Conservation (phyloP, 345 rosid species). For the Linum tenue region DNA sequence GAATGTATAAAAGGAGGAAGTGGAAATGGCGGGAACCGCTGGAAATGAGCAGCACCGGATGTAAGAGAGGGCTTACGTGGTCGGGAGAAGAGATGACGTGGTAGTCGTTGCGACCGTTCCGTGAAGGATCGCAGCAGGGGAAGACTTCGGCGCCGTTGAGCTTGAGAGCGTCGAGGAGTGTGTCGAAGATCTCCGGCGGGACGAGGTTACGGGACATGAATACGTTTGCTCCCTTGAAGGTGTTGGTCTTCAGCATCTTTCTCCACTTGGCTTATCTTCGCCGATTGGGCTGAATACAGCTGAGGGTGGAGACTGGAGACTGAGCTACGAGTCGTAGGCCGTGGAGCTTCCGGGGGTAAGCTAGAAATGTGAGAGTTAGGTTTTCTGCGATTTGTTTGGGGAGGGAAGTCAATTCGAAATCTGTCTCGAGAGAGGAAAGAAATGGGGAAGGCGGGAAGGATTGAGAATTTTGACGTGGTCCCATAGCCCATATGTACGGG, state of each 20-base stretch:
- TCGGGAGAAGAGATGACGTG: slow-evolving; percentile 75
- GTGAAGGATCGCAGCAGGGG: slow-evolving; percentile 89
- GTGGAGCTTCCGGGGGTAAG: not conserved
- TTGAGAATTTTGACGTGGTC: no score
- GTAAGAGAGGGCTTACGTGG: slow-evolving; percentile 32
- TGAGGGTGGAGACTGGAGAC: slow-evolving; percentile 5
- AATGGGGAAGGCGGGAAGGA: no score
- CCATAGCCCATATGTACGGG: no score
- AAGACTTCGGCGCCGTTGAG: slow-evolving; percentile 73
- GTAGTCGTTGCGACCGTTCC: slow-evolving; percentile 57
- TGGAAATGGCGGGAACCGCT: slow-evolving; percentile 14
- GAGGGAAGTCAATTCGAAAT: not conserved
- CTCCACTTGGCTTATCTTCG: not conserved
- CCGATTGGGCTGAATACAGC: not conserved
- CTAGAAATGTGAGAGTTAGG: slow-evolving; percentile 3
- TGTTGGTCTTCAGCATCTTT: slow-evolving; percentile 44
- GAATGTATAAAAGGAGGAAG: not conserved
- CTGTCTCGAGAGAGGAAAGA: no score
- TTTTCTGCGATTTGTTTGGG: not conserved
- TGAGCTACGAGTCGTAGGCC: not conserved
- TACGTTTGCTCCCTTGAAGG: slow-evolving; percentile 62
- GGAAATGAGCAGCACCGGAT: not conserved
- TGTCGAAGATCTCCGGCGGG: slow-evolving; percentile 78
- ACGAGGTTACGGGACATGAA: slow-evolving; percentile 83
- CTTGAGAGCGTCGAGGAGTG: slow-evolving; percentile 75